Base-by-base conservation (phyloP, 495 filamentous ascomycete genomes). In the Talaromyces borbonicus region DNA sequence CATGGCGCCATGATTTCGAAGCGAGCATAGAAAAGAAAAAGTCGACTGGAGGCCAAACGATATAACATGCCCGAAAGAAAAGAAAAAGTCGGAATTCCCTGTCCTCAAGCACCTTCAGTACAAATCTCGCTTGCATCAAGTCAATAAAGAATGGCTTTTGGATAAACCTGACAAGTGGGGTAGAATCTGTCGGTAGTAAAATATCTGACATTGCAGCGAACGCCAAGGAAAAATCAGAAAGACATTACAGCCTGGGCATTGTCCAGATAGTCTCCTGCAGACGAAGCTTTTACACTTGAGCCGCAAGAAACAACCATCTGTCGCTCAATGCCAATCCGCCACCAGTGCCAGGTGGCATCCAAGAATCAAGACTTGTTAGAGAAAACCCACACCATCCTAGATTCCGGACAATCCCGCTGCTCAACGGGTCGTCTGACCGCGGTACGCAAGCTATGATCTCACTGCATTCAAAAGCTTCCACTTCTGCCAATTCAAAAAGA, bases 371-470 rank as follows among this genome's bases (percentile, higher is more conserved):
- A 12, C 85, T 89, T 40, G 80, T 80, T 42, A 87, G 70, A 56
- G 81, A 83, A 54, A 95, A 96, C 24, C 89, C 89, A 52, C 90
- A 89, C 90, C 90, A 96, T 53, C 89, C 84, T 27, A 96, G 75
- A 47, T 86, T 86, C 54, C 80, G 82, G 49, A 82, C 77, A 44
- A 93, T 69, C 41, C 79, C 70, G 51, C 79, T 72, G 42, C 75
- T 67, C 33, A 80, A 68, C 39, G 78, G 65, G 19, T 74, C 69
- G 30, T 74, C 66, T 16, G 63, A 69, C 39, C 88, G 80, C 55
- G 86, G 84, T 37, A 94, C 69, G 60, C 85, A 90, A 53, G 88
- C 80, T 29, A 94, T 77, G 37, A 95, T 77, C 54, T 81, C 77
- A 15, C 79, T 75, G 60, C 89, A 93, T 48, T 63, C 75, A 56